Base-by-base conservation (phyloP, 345 rosid species). In the Durio zibethinus region DNA sequence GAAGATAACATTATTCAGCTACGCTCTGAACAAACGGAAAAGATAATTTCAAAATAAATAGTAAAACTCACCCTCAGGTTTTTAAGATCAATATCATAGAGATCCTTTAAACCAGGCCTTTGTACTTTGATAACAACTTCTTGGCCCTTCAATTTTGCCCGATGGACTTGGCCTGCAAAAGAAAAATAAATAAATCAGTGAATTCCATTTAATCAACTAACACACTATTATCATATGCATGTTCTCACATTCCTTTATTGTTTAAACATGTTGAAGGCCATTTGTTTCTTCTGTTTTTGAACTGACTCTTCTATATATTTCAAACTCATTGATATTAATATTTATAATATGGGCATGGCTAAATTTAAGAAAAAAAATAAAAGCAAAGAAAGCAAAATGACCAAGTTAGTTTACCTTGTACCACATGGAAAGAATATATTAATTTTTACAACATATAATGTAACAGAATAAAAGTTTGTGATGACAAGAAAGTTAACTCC, bases 71-170 rank as follows among this genome's bases (percentile, higher is more conserved):
- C 99, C 94, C 99, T 90, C 75, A 96, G 82, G 82, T 96, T 96
- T 81, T 96, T 96, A 53, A 96, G 93, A 84, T 96, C 99, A 72
- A 96, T 92, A 79, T 93, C 99, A 78, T 93, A 96, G 77, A 96
- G 99, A 85, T 84, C 96, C 84, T 96, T 96, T 67, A 96, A 85
- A 83, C 98, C 99, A 40, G 99, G 99, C 77, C 99, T 93, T 77
- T 96, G 99, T 38, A 96, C 98, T 92, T 96, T 93, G 76, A 96
- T 59, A 59, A 93, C 99, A 74, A 93, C 90, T 64, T 96, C 98
- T 78, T 92, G 82, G 68, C 99, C 99, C 83, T 93, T 96, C 81
- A 92, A 42, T 85, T 85, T 88, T 59, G 99, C 99, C 40, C 99
- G 93, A 80, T 96, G 99, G 54, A 96, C 99, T 81, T 96, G 99